Conservation (phyloP, 208 protist genomes). For the Acanthamoeba healyi region DNA sequence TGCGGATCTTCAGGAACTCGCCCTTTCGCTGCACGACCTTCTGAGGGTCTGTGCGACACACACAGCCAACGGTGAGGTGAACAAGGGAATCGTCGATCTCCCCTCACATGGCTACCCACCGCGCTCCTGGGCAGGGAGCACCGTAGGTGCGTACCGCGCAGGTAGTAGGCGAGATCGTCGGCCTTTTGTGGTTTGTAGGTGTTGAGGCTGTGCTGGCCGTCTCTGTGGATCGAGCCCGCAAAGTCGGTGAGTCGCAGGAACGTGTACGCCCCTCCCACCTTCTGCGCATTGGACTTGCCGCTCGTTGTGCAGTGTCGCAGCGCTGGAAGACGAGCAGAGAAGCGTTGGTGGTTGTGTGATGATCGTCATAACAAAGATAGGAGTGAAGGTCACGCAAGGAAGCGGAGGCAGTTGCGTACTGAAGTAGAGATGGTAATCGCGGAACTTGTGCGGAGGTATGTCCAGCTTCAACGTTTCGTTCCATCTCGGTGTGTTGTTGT, state of each 20-base stretch:
- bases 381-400: too few species aligned
- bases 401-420: not conserved
- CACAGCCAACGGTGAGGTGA: not conserved
- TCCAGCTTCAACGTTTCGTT: constrained; percentile 74
- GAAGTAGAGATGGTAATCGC: constrained; percentile 73
- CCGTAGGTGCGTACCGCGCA: not conserved
- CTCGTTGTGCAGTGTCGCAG: constrained; percentile 79
- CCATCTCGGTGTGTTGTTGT: constrained; percentile 79
- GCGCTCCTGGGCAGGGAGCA: too few species aligned
- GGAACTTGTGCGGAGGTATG: constrained; percentile 63
- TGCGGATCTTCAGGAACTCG: constrained; percentile 74
- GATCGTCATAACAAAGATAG: too few species aligned
- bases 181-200: constrained; percentile 52
- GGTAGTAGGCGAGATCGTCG: constrained; percentile 41
- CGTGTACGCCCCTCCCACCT: not conserved
- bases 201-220: constrained; percentile 32
- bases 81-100: not conserved
- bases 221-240: not conserved
- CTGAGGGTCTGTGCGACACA: not conserved
- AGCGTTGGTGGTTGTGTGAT: not conserved
- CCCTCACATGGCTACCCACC: not conserved
- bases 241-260: constrained; percentile 62
- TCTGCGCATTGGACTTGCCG: constrained; percentile 21
- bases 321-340: not conserved
- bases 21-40: constrained; percentile 72